Evolutionary conservation across 2,329 filamentous ascomycete genomes (phyloP).

Genomic region (Fusarium musae): DNA sequence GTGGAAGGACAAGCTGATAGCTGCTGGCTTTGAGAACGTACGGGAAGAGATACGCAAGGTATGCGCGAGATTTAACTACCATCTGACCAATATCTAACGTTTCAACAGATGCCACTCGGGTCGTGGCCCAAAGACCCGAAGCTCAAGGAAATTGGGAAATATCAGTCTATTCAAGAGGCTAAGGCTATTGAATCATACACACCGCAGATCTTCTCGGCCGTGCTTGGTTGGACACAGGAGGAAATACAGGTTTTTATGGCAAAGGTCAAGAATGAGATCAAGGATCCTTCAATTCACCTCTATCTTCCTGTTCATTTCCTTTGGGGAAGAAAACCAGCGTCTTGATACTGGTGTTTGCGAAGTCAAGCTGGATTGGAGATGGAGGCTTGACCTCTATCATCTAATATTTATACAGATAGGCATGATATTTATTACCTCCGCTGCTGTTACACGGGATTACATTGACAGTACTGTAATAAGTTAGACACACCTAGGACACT

Average conservation of each 20-base stretch:
- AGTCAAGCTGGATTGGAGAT: background rate
- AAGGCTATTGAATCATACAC: background rate
- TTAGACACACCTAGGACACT: rapidly evolving
- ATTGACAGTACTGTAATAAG: background rate
- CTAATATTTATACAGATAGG: too few species aligned
- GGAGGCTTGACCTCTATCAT: background rate
- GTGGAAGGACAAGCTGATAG: background rate
- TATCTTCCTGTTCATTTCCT: background rate
- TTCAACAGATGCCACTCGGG: background rate
- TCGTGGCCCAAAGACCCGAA: background rate
- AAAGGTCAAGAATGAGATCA: background rate
- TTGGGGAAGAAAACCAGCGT: background rate
- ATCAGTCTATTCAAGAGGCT: background rate
- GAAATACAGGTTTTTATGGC: background rate
- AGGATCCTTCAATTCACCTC: background rate
- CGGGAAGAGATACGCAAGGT: background rate
- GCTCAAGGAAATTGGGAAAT: background rate
- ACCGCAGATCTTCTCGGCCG: background rate
- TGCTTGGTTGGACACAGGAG: background rate
- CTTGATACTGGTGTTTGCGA: rapidly evolving
- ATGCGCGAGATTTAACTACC: rapidly evolving
- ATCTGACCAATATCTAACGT: rapidly evolving
- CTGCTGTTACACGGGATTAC: too few species aligned
- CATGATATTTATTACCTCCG: too few species aligned
- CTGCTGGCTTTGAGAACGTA: background rate